These are phyloP conservation scores for Colletotrichum lentis DNA, from an alignment of 2,329 filamentous ascomycete genomes.

Conservation along the genomic window DNA sequence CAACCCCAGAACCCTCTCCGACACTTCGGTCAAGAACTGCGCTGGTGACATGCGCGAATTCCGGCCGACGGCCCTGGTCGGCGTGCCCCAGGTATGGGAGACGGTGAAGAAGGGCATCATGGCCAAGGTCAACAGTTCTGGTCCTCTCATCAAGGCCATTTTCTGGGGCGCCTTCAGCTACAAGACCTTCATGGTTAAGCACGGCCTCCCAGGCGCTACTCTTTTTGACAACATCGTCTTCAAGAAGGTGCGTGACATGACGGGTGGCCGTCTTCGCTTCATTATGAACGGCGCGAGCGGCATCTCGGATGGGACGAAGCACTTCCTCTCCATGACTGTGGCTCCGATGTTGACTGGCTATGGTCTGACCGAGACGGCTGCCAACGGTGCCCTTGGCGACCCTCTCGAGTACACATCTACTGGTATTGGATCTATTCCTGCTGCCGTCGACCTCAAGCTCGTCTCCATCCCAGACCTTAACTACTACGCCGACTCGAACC, in stretches of 20 bases:
- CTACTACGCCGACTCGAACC: conserved; percentile 76
- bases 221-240: conserved; percentile 87
- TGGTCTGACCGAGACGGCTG: conserved; percentile 91
- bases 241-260: conserved; percentile 88
- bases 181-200: conserved; percentile 66
- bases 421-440: conserved; percentile 80
- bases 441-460: conserved; percentile 85
- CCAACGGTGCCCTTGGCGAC: conserved; percentile 82
- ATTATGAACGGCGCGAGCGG: conserved; percentile 95
- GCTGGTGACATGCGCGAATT: conserved; percentile 94
- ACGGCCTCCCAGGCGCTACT: conserved; percentile 70
- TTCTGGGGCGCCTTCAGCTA: conserved; percentile 75
- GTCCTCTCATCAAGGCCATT: conserved; percentile 74
- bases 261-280: conserved; percentile 86
- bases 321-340: conserved; percentile 90
- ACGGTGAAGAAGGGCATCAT: conserved; percentile 95
- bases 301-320: conserved; percentile 84
- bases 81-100: conserved; percentile 97
- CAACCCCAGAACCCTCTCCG: conserved; percentile 86
- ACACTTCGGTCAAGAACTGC: conserved; percentile 86
- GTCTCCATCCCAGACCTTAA: conserved; percentile 90
- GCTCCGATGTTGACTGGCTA: conserved; percentile 96
- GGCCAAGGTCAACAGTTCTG: conserved; percentile 76
- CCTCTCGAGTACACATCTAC: conserved; percentile 83
- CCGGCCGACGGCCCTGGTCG: conserved; percentile 86